Base-by-base conservation (phyloP, 345 rosid genomes). In the Ceriops decandra region DNA sequence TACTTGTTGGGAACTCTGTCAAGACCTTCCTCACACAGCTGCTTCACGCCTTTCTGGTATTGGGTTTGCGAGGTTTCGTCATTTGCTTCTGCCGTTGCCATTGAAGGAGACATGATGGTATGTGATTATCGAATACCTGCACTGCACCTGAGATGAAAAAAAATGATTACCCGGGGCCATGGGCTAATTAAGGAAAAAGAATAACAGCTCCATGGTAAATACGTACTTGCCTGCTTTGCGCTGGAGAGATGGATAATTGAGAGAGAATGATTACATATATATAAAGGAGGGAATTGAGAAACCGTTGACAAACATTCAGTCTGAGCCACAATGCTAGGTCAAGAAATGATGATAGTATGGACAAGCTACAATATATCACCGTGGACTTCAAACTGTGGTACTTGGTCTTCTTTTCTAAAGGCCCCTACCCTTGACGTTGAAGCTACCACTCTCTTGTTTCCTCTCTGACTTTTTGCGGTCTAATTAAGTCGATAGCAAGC, bases 21-120 rank as follows among this genome's bases (percentile, higher is more conserved):
- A 13, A 88, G 16, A 30, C 90, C 92, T 16, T 72, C 85, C 60
- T 85, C 91, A 47, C 62, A 85, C 5, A 92, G 84, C 63, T 80
- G 84, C 82, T 87, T 88, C 69, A 92, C 98, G 59, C 98, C 98
- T 70, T 80, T 87, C 33, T 89, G 96, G 79, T 66, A 77, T 60
- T 69, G 78, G 27, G 21, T 66, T 65, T 78, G 77, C 31, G 11
- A 17, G 47, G 63, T 32, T 30, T 66, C 74, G 47, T 47, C 72
- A 31, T 75, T 60, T 72, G 57, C 76, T 78, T 68, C 74, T 64
- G 67, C 35, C 65, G 64, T 38, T 47, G 76, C 80, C 87, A 84
- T 80, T 66, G 89, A 67, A 31, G 93, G 91, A 78, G 86, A 80
- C 91, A 85, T 85, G 19, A 47, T 30, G 56, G 52, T 54, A 28